Evolutionary conservation across 169 alveolate species (phyloP).

Genomic region (Plasmodium sp.): DNA sequence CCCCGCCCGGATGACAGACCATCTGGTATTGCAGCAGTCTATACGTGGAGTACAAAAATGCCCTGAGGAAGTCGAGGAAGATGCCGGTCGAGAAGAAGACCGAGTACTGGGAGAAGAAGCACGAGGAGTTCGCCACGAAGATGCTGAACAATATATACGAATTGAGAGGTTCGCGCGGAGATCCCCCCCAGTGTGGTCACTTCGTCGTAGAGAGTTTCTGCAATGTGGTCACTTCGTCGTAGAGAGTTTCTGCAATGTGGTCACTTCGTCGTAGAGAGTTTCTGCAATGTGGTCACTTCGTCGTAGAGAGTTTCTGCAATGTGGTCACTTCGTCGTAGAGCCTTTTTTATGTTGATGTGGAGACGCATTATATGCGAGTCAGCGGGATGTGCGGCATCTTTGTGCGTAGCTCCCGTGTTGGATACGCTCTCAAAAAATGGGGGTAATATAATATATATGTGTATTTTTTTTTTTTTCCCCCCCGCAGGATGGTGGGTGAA

Average conservation of each 20-base stretch:
- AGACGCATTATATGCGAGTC: not conserved
- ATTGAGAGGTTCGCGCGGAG: slow-evolving; percentile 79
- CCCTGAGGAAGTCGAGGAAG: slow-evolving; percentile 84
- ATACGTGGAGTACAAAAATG: slow-evolving; percentile 86
- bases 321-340: not conserved
- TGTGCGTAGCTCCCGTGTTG: not conserved
- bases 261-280: not conserved
- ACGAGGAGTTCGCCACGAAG: slow-evolving; percentile 89
- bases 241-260: not conserved
- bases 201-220: not conserved
- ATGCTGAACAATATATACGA: slow-evolving; percentile 89
- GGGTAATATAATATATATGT: not conserved
- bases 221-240: not conserved
- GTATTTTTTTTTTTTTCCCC: not conserved
- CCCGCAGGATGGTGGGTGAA: slow-evolving; percentile 93
- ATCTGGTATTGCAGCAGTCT: slow-evolving; percentile 89
- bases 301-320: not conserved
- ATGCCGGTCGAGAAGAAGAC: slow-evolving; percentile 84
- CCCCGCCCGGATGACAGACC: slow-evolving; percentile 73
- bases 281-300: not conserved
- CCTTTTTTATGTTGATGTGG: not conserved
- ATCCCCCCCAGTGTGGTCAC: not conserved
- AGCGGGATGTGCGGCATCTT: not conserved
- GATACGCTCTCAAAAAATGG: not conserved
- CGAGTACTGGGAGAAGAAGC: slow-evolving; percentile 91